Evolutionary conservation across 805 yeast genomes (phyloP), one percentile per base, ranked within the genome.

Genomic region (Candida xyloterini): DNA sequence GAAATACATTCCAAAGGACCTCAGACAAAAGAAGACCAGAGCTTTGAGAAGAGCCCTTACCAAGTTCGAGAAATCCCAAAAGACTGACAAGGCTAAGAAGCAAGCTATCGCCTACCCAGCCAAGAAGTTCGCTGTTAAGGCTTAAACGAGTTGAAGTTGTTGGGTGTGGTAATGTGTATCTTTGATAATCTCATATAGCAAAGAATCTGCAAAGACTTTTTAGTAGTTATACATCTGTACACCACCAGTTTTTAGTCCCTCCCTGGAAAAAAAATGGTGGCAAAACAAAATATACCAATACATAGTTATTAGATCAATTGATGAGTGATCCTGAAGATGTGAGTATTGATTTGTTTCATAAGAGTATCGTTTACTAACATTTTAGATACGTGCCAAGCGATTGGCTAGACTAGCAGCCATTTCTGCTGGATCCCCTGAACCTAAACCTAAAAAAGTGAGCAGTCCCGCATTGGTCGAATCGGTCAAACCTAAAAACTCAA

Each of bases 21-120:
- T 93, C 77, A 91, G 98, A 79, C 95, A 89, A 63, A 93, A 93
- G 91, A 87, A 93, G 85, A 93, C 99, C 75, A 91, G 98, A 84
- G 98, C 99, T 73, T 76, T 91, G 75, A 91, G 99, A 86, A 86
- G 98, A 81, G 80, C 82, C 68, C 80, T 93, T 68, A 81, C 97
- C 72, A 78, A 84, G 67, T 71, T 73, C 73, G 96, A 93, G 78
- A 82, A 86, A 69, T 66, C 78, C 62, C 74, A 75, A 70, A 72
- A 74, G 70, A 91, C 98, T 66, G 84, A 74, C 61, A 89, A 85
- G 80, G 88, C 90, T 69, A 79, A 78, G 74, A 93, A 93, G 90
- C 82, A 78, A 75, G 79, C 79, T 66, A 78, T 80, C 65, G 95
- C 97, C 74, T 89, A 83, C 95, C 98, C 99, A 71, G 90, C 84